Conservation (phyloP, 164 flowering plant genomes). For the Chloranthus sessilifolius region DNA sequence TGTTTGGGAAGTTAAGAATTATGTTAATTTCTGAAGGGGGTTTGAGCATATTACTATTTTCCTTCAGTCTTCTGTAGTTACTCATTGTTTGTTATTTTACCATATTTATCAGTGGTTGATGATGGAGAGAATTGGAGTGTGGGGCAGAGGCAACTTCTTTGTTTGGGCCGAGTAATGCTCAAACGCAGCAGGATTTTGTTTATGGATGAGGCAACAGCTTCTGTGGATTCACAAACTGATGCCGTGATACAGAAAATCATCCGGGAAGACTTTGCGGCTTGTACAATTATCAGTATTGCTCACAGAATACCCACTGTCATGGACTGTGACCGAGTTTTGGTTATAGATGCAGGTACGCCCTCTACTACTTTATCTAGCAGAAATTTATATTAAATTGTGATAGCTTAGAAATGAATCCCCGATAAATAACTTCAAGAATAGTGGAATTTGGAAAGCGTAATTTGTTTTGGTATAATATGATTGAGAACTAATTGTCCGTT, state of each 20-base stretch:
- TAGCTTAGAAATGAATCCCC: not conserved
- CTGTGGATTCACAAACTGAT: slow-evolving; percentile 96
- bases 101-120: slow-evolving; percentile 54
- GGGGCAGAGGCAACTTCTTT: slow-evolving; percentile 94
- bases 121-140: slow-evolving; percentile 98
- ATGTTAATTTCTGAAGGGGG: no score
- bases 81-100: no score
- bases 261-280: slow-evolving; percentile 72
- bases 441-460: not conserved
- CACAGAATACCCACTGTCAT: slow-evolving; percentile 98
- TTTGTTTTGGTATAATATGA: no score
- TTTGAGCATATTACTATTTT: no score
- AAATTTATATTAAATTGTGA: no score
- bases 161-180: slow-evolving; percentile 87
- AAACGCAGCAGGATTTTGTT: slow-evolving; percentile 81
- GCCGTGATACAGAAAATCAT: slow-evolving; percentile 84
- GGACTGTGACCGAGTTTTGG: slow-evolving; percentile 91
- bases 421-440: not conserved
- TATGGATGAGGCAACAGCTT: slow-evolving; percentile 98
- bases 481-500: no score
- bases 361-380: no score
- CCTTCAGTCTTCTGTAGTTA: no score
- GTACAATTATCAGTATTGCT: slow-evolving; percentile 98
- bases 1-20: no score
- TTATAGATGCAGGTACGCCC: slow-evolving; percentile 82